Conservation (phyloP, 2,329 filamentous ascomycete genomes). For the Myriosclerotinia curreyana region DNA sequence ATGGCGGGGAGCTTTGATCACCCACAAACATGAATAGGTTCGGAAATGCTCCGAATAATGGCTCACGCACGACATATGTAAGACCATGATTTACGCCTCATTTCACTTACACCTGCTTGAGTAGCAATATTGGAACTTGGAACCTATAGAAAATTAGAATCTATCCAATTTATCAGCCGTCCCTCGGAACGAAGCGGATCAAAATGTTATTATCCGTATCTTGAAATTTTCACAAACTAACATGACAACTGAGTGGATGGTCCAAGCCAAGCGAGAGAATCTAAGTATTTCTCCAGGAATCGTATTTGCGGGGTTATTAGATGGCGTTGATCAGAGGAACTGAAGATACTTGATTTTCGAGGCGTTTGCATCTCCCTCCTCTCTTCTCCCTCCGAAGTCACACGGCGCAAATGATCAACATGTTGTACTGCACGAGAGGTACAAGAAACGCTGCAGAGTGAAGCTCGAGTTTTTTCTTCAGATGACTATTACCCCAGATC, state of each 20-base stretch:
- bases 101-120: neutral
- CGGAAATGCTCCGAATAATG: slow-evolving; percentile 3
- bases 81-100: neutral
- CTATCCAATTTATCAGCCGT: slow-evolving; percentile 9
- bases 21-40: neutral
- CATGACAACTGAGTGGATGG: neutral
- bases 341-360: neutral
- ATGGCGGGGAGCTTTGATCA: neutral
- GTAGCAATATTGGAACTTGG: neutral
- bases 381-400: slow-evolving; percentile 9
- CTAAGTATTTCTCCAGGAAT: slow-evolving; percentile 1
- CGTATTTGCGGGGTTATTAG: slow-evolving; percentile 10
- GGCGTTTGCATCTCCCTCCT: neutral
- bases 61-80: slow-evolving; percentile 18
- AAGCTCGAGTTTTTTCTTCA: slow-evolving; percentile 10
- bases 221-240: neutral
- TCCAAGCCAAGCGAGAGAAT: neutral
- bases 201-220: neutral
- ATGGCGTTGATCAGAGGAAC: slow-evolving; percentile 3
- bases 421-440: slow-evolving; percentile 3
- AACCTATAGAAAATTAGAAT: neutral
- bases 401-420: slow-evolving; percentile 4
- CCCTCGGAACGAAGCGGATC: neutral
- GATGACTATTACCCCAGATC: slow-evolving; percentile 17
- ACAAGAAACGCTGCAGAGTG: neutral